Base-by-base conservation (phyloP, 441 rosid species). In the Aquilaria agallochum region DNA sequence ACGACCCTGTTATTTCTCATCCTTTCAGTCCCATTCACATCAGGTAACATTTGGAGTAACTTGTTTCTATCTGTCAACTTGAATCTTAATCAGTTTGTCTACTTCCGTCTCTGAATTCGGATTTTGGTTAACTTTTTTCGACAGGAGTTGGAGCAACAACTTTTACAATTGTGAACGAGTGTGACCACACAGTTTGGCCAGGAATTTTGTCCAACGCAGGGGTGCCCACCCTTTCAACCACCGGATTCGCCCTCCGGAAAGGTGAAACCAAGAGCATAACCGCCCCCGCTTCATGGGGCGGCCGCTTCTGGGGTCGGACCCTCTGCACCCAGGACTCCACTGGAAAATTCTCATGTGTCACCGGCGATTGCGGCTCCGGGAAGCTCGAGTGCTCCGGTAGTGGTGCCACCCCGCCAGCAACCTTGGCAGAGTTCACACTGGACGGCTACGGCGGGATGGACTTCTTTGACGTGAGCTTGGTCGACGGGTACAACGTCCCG, bases 281-380 rank as follows among this genome's bases (percentile, higher is more conserved):
- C 54, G 85, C 92, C 2, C 99, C 99, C 5, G 10, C 78, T 3
- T 78, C 90, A 12, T 95, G 99, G 99, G 95, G 91, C 0, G 99
- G 99, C 59, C 81, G 99, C 9, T 78, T 95, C 76, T 95, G 99
- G 99, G 97, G 92, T 12, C 76, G 97, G 1, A 86, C 99, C 1
- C 78, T 63, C 62, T 94, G 98, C 79, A 48, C 83, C 46, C 62
- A 73, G 32, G 88, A 86, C 71, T 14, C 92, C 52, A 33, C 70
- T n/a, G 87, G 87, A 0, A 76, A 77, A 51, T 88, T 94, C 78
- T 58, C 92, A 42, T 94, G 99, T 73, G 63, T 66, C 5, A 83
- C 99, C 10, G 99, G 83, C 5, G 99, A 94, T 67, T 94, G 97
- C 73, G 90, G 94, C 63, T 36, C 6, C 42, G 7, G 42, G 42